Evolutionary conservation across 345 rosid genomes (phyloP), one percentile per base, ranked within the genome.

Genomic region (Brassica juncea): DNA sequence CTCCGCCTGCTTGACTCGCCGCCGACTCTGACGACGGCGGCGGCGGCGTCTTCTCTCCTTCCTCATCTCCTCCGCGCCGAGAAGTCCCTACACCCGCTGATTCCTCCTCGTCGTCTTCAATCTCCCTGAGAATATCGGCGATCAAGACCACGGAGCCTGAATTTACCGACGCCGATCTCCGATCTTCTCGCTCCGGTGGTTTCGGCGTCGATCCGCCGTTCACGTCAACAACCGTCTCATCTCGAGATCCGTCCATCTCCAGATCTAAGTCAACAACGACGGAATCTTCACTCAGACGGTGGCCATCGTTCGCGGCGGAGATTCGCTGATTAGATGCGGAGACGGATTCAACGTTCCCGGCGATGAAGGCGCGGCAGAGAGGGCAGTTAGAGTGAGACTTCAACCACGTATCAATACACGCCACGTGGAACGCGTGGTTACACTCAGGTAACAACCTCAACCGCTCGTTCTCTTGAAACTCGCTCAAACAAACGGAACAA

Each of bases 341-440:
- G 14, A 54, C 66, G 8, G 35, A n/a, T 11, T 73, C 65, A 11
- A 5, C 66, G 78, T 14, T 47, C 0, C 54, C 54, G 14, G 65
- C 15, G 65, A 4, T 66, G 63, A 75, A 21, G 12, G 78, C 86
- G 4, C 94, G 96, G 78, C 98, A 94, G 2, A 94, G 94, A 62
- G 97, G 98, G 58, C 98, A 94, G 3, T 82, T 94, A 7, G 97
- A 86, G 78, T 90, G 92, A 47, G 96, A 89, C 63, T 82, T 88
- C 4, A 94, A 80, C 97, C 98, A 94, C 8, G 97, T 81, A 65
- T 94, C 97, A n/a, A 92, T 92, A 37, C 97, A 94, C 30, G 90
- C 86, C 4, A 92, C 81, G 37, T 92, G 98, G 59, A 94, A 94
- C 12, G 97, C 97, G 64, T 94, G 98, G 71, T 67, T 88, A 42